A percentile compares a stretch with the other conserved stretches of the same genome.
Evolutionary conservation across 768 basidiomycete genomes (phyloP).

Genomic region (Mycena pura): DNA sequence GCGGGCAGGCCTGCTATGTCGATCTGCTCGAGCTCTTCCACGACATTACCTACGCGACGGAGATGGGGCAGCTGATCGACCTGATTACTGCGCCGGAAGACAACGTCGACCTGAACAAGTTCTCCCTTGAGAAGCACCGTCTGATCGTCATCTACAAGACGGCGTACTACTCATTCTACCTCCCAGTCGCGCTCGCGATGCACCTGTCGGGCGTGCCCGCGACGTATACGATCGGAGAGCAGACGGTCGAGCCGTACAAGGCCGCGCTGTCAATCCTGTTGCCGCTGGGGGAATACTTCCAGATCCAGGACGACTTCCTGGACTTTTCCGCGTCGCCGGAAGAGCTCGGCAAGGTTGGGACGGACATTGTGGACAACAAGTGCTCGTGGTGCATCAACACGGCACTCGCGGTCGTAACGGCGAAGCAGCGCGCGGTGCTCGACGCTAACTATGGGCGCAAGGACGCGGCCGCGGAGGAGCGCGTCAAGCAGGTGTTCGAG

Average conservation of each 20-base stretch:
- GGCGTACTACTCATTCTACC: constrained; percentile 97
- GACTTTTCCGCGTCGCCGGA: constrained; percentile 92
- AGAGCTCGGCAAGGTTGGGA: constrained; percentile 95
- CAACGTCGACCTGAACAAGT: constrained; percentile 83
- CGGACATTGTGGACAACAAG: constrained; percentile 99
- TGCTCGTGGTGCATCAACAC: constrained; percentile 96
- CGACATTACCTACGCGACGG: constrained; percentile 90
- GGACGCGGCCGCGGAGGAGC: constrained; percentile 59
- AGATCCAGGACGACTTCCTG: constrained; percentile 96
- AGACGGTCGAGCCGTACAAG: constrained; percentile 65
- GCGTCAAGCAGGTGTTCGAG: constrained; percentile 69
- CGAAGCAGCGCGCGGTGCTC: constrained; percentile 64
- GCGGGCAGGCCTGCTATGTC: constrained; percentile 79
- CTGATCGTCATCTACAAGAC: constrained; percentile 98
- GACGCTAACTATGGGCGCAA: constrained; percentile 61
- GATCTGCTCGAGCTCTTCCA: constrained; percentile 92
- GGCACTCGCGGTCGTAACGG: constrained; percentile 66
- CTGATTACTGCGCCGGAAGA: constrained; percentile 95
- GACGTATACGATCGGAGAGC: constrained; percentile 40
- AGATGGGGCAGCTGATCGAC: constrained; percentile 96
- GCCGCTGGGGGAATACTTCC: constrained; percentile 97
- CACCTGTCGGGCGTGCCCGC: constrained; percentile 71
- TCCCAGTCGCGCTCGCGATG: constrained; percentile 96
- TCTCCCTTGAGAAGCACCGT: constrained; percentile 89
- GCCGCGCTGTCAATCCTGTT: constrained; percentile 82